These are phyloP conservation scores for Pseudogymnoascus sp. DNA, from an alignment of 2,329 filamentous ascomycete species.

Conservation along the genomic window DNA sequence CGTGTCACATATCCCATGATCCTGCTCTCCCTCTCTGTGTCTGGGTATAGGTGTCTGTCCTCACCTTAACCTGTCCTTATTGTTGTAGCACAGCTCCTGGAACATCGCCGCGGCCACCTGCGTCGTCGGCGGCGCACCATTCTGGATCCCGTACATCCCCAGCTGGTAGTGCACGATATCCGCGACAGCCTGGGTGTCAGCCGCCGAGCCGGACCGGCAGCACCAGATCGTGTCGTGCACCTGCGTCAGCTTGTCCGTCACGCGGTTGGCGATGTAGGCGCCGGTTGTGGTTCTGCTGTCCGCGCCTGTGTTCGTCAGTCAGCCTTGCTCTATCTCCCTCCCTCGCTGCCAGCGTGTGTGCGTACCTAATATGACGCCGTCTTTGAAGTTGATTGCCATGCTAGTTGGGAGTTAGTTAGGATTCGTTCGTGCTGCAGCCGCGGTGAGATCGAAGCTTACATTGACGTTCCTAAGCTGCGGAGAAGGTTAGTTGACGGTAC, in stretches of 20 bases:
- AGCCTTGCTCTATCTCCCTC: neutral
- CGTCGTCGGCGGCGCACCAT: constrained; percentile 84
- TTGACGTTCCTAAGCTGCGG: constrained; percentile 84
- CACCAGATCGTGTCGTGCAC: constrained; percentile 99
- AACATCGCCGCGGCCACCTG: constrained; percentile 94
- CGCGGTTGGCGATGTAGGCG: constrained; percentile 96
- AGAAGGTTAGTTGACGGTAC: constrained; percentile 27
- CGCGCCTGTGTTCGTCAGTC: constrained; percentile 49
- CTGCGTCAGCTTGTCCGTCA: constrained; percentile 97
- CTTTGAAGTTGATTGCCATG: constrained; percentile 99
- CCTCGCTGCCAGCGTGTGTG: neutral
- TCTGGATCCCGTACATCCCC: constrained; percentile 82
- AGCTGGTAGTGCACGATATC: constrained; percentile 98
- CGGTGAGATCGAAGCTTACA: constrained; percentile 50
- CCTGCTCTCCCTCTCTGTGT: neutral
- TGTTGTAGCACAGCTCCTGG: constrained; percentile 95
- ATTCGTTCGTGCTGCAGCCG: constrained; percentile 13
- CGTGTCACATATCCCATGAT: neutral
- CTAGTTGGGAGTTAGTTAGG: constrained; percentile 39
- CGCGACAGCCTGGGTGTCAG: constrained; percentile 94
- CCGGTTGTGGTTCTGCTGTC: constrained; percentile 97
- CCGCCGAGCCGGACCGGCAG: constrained; percentile 93
- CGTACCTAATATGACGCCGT: constrained; percentile 85
- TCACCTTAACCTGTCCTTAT: constrained; percentile 88
- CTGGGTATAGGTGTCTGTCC: constrained; percentile 27